Evolutionary conservation across 148 eudicot genomes (phyloP).

Genomic region (Bassia scoparia): DNA sequence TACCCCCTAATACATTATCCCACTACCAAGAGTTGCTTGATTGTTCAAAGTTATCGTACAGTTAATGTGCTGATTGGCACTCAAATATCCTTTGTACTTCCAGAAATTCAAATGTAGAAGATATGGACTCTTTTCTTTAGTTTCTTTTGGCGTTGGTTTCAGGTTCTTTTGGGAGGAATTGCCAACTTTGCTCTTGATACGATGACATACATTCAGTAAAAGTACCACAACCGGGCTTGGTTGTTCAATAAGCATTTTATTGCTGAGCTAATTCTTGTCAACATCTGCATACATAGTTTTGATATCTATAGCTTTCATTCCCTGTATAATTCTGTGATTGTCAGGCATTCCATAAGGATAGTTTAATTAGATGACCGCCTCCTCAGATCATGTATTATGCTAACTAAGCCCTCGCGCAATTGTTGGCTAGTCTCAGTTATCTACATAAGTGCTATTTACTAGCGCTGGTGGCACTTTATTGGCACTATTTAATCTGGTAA

Average conservation of each 20-base stretch:
- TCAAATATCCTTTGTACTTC: neutral
- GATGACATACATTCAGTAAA: constrained; percentile 72
- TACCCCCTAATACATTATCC: too few species aligned
- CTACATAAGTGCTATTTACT: neutral
- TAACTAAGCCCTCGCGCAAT: neutral
- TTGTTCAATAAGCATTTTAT: constrained; percentile 51
- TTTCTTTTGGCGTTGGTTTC: constrained; percentile 4
- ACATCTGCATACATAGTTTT: constrained; percentile 1
- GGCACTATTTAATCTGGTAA: constrained; percentile 85
- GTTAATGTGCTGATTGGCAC: neutral
- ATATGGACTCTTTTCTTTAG: neutral
- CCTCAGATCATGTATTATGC: too few species aligned
- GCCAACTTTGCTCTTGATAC: constrained; percentile 73
- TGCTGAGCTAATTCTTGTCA: constrained; percentile 12
- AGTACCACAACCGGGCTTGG: constrained; percentile 86
- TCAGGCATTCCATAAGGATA: too few species aligned
- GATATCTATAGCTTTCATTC: neutral
- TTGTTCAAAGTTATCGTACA: neutral
- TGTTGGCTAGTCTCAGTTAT: neutral
- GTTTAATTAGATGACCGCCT: too few species aligned
- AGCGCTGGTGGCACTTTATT: constrained; percentile 96
- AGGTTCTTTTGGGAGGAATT: constrained; percentile 76
- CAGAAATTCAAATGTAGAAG: neutral
- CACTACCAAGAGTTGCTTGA: too few species aligned
- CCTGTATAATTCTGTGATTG: neutral